phyloP scores from a whole-genome alignment of 345 rosid genomes.

The Capsella bursapastoris region DNA sequence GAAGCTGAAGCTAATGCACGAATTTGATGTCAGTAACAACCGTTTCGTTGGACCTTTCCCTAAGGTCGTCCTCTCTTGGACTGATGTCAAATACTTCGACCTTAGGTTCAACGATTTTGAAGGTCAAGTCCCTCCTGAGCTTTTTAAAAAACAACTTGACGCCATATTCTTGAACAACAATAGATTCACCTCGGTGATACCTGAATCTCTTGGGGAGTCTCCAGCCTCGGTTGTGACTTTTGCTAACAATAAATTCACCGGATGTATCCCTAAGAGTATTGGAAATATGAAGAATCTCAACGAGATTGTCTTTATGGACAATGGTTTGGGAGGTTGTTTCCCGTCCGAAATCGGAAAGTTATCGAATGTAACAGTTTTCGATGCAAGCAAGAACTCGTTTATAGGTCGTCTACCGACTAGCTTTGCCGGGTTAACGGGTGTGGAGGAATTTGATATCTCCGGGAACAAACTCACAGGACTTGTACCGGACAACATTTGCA shows the following conservation, averaged over 20 bases:
- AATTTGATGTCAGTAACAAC: constrained; percentile 87
- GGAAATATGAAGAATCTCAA: constrained; percentile 74
- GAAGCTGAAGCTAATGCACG: constrained; percentile 61
- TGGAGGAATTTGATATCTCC: constrained; percentile 56
- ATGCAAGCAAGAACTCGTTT: constrained; percentile 61
- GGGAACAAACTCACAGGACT: constrained; percentile 66
- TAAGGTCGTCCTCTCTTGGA: constrained; percentile 57
- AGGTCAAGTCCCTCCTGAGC: constrained; percentile 62
- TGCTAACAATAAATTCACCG: constrained; percentile 71
- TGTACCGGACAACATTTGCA: constrained; percentile 62
- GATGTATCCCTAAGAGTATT: constrained; percentile 72
- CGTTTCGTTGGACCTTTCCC: constrained; percentile 83
- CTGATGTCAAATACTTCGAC: constrained; percentile 60
- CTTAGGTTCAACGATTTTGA: constrained; percentile 80
- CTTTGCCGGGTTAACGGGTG: constrained; percentile 45
- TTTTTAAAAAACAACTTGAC: constrained; percentile 62
- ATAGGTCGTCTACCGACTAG: constrained; percentile 54
- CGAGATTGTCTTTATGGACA: constrained; percentile 63
- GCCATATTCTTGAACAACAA: constrained; percentile 82
- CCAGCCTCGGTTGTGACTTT: constrained; percentile 65
- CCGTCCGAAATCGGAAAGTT: constrained; percentile 67
- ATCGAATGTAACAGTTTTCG: constrained; percentile 59
- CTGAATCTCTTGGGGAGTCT: constrained; percentile 72
- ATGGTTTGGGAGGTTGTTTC: constrained; percentile 75
- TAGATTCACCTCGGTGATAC: constrained; percentile 68